Base-by-base conservation (phyloP, 2,329 filamentous ascomycete species). In the Fusarium sp. region DNA sequence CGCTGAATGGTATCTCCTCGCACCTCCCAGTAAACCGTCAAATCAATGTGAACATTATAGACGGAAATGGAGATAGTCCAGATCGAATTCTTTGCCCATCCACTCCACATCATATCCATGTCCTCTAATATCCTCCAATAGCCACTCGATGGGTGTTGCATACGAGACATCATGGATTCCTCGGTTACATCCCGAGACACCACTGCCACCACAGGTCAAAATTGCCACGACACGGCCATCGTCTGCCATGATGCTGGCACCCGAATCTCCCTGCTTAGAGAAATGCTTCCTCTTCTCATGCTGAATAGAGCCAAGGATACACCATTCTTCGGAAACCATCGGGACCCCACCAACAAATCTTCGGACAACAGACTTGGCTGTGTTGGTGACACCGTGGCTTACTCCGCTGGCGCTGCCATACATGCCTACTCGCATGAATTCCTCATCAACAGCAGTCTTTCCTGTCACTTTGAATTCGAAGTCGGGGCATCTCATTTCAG, bases 61-160 rank as follows among this genome's bases (percentile, higher is more conserved):
- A n/a, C n/a, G n/a, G n/a, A n/a, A n/a, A n/a, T n/a, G n/a, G n/a
- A n/a, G n/a, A n/a, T n/a, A n/a, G n/a, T n/a, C n/a, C n/a, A n/a
- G n/a, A n/a, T n/a, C n/a, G n/a, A n/a, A n/a, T n/a, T n/a, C n/a
- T 18, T 13, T 17, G 36, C 36, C 53, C 36, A 55, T n/a, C 26
- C 26, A 55, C 30, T 66, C 50, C 10, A 73, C 47, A 4, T 73
- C 28, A 20, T 44, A 65, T 2, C 66, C 72, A 17, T 51, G 24
- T 1, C 6, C 20, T 17, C 26, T 48, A 9, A 73, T 66, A 39
- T 70, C 66, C 1, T 65, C 26, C 6, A 74, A 51, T 0, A 74
- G 63, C 63, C 70, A 74, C 18, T 73, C 45, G 5, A 70, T 66
- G 0, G 66, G 60, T 1, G 72, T 68, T 1, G 42, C 66, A 42